These are phyloP conservation scores for Saccharomyces eubayanus DNA, from an alignment of 805 yeast species.

Conservation along the genomic window DNA sequence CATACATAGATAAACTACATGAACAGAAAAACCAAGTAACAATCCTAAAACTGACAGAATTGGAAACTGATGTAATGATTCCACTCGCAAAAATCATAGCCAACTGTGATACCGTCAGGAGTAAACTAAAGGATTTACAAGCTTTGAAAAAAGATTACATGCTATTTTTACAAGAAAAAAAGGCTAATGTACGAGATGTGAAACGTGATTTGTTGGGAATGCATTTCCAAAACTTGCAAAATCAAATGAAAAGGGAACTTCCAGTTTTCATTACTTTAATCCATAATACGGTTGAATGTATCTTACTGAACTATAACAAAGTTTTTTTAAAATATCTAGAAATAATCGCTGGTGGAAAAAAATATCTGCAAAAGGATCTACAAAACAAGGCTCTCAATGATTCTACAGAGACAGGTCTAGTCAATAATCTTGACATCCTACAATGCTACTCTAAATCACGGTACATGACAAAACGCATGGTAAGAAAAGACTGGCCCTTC, in stretches of 20 bases:
- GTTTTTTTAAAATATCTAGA: constrained; percentile 26
- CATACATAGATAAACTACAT: constrained; percentile 22
- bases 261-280: constrained; percentile 22
- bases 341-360: constrained; percentile 27
- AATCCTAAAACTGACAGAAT: constrained; percentile 18
- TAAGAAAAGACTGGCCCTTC: constrained; percentile 24
- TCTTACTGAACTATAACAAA: constrained; percentile 19
- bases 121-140: constrained; percentile 27
- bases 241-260: constrained; percentile 26
- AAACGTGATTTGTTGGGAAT: constrained; percentile 22
- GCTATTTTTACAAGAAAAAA: constrained; percentile 18
- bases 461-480: constrained; percentile 24
- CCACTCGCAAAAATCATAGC: constrained; percentile 24
- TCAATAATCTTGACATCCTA: constrained; percentile 30
- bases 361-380: constrained; percentile 21
- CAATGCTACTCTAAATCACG: constrained; percentile 29
- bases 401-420: constrained; percentile 1
- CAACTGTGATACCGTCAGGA: constrained; percentile 19
- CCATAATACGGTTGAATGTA: constrained; percentile 7
- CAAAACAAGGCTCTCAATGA: constrained; percentile 10
- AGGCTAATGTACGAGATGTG: constrained; percentile 17
- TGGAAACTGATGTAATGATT: constrained; percentile 23
- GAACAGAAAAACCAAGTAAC: constrained; percentile 26
- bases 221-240: constrained; percentile 24
- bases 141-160: constrained; percentile 31